Evolutionary conservation across 1,139 yeast species (phyloP), one percentile per base, ranked within the genome.

Genomic region (Kodamaea sp.): DNA sequence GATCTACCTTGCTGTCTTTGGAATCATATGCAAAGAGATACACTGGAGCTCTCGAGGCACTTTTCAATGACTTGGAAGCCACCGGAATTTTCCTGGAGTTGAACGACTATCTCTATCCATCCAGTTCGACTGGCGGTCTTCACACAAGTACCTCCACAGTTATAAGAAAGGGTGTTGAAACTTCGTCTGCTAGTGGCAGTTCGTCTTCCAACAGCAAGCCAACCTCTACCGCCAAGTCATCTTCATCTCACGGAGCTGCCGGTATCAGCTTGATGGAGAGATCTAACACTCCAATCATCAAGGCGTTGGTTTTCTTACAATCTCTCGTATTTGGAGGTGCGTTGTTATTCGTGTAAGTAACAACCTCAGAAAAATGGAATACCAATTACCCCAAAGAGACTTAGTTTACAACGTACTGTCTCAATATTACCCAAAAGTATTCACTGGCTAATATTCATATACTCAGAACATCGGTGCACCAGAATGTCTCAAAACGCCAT

Each of bases 11-110:
- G 2, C 10, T 9, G 15, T 14, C 27, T 4, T 33, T 60, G 18
- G n/a, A n/a, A n/a, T n/a, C n/a, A n/a, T n/a, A n/a, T n/a, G n/a
- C n/a, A n/a, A 60, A 63, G 20, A 58, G 61, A 42, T 70, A 70
- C 45, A 36, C 57, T 9, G 51, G 51, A 5, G 73, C 72, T 3
- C 35, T 68, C 16, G 50, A 46, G 34, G 54, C 47, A 8, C 62
- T 69, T 15, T 38, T 67, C 25, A 35, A 34, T 4, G 71, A 62
- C 29, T 59, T 70, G 28, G 72, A 70, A 46, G 42, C 51, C 22
- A 60, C 55, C 32, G 76, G 76, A 4, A 51, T 68, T 14, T 70
- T 70, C 43, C 59, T 47, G 12, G 60, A 65, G 35, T 64, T 70
- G 53, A 70, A 70, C 46, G 38, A 54, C 29, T 59, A 56, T 29